phyloP scores from a whole-genome alignment of 176 grass and related monocot species.

The Phoenix roebelenii region DNA sequence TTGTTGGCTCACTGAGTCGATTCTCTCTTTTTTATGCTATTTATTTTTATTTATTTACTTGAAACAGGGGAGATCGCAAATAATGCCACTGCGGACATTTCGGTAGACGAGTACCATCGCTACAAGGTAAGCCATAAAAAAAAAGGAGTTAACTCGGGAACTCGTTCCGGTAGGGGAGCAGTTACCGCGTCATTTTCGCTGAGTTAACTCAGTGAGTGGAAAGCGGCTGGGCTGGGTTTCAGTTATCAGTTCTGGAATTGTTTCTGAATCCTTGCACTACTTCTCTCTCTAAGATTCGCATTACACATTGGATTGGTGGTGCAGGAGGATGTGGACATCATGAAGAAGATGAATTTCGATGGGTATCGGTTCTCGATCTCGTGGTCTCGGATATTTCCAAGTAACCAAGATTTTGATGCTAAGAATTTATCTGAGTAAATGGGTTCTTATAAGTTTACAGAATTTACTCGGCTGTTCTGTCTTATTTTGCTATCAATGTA shows the following conservation, averaged over 20 bases:
- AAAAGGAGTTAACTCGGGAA: not conserved
- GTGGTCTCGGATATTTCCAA: slow-evolving; percentile 76
- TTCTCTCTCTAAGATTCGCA: not conserved
- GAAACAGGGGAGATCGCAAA: slow-evolving; percentile 41
- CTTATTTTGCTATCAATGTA: slow-evolving; percentile 10
- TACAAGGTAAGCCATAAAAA: slow-evolving; percentile 40
- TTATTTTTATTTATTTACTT: not conserved
- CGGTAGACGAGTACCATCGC: slow-evolving; percentile 68
- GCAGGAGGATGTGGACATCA: slow-evolving; percentile 75
- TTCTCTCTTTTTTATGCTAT: not conserved
- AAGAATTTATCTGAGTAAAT: not conserved
- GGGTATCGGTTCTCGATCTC: slow-evolving; percentile 66
- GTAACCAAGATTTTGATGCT: slow-evolving; percentile 15
- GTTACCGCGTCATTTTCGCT: too few relatives aligned
- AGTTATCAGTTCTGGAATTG: too few relatives aligned
- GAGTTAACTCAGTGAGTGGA: too few relatives aligned
- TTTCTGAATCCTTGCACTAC: not conserved
- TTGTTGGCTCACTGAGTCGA: not conserved
- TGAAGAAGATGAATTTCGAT: slow-evolving; percentile 76
- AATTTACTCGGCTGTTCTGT: not conserved
- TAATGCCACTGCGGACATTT: slow-evolving; percentile 63
- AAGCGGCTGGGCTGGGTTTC: too few relatives aligned
- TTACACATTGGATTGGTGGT: too few relatives aligned
- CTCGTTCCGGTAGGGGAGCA: too few relatives aligned
- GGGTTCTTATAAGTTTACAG: not conserved